Percentiles rank a stretch among this genome's conserved stretches.
phyloP scores from a whole-genome alignment of 495 filamentous ascomycete genomes.

The Aspergillus diversus region DNA sequence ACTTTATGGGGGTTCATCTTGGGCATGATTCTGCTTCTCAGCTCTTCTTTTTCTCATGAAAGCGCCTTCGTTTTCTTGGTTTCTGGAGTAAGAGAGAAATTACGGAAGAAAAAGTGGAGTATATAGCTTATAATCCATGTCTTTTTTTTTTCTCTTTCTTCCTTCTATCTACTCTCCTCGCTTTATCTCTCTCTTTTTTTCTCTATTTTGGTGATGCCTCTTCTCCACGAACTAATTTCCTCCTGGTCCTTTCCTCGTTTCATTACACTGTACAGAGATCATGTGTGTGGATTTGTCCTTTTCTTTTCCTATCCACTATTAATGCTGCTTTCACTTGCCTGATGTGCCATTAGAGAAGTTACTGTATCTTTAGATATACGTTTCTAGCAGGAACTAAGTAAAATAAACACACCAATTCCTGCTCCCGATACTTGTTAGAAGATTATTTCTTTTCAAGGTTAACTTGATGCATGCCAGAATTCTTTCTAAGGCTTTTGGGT shows the following conservation, averaged over 20 bases:
- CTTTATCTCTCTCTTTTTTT: slow-evolving; percentile 3
- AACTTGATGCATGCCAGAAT: too few relatives aligned
- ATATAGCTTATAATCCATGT: slow-evolving; percentile 26
- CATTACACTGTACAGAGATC: slow-evolving; percentile 24
- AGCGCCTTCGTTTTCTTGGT: background rate
- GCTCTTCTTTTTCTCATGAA: background rate
- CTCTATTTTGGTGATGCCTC: slow-evolving; percentile 24
- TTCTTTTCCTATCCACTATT: slow-evolving; percentile 1
- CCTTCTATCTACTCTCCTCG: slow-evolving; percentile 4
- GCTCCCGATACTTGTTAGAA: background rate
- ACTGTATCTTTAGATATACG: slow-evolving; percentile 8
- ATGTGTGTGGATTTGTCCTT: slow-evolving; percentile 14
- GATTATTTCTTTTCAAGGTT: background rate
- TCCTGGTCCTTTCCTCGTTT: background rate
- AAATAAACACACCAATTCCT: background rate
- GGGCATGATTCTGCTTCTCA: slow-evolving; percentile 3
- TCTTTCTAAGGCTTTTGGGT: background rate
- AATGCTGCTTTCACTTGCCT: slow-evolving; percentile 12
- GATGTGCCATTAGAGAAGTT: slow-evolving; percentile 8
- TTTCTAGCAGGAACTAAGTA: slow-evolving; percentile 7
- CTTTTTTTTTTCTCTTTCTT: slow-evolving; percentile 12
- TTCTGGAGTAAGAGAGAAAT: slow-evolving; percentile 1
- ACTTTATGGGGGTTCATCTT: background rate
- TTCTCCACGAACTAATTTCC: slow-evolving; percentile 17
- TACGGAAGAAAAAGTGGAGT: background rate